A percentile compares a stretch with the other conserved stretches of the same genome.
Evolutionary conservation across 1,284 basidiomycete species (phyloP).

Genomic region (Trichosporon coremiiforme): DNA sequence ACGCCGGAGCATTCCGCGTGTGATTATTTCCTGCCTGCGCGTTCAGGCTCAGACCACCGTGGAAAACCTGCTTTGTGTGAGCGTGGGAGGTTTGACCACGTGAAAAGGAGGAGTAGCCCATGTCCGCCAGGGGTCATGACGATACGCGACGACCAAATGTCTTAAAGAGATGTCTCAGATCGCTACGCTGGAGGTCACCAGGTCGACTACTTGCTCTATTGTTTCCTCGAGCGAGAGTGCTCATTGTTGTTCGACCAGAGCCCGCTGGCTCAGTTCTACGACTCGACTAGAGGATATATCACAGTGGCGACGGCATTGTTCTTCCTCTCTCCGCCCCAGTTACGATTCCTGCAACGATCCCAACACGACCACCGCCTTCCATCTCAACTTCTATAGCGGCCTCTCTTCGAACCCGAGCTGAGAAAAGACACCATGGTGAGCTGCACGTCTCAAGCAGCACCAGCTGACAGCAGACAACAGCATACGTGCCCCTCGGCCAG

Average conservation of each 20-base stretch:
- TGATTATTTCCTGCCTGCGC: neutral
- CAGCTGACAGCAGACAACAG: neutral
- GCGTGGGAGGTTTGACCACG: neutral
- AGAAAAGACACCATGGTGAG: neutral
- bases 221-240: neutral
- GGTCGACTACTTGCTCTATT: neutral
- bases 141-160: neutral
- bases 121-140: constrained; percentile 3
- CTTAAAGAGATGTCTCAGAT: constrained; percentile 6
- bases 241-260: constrained; percentile 5
- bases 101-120: neutral
- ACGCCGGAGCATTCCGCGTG: neutral
- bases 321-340: neutral
- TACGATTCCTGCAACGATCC: neutral
- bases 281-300: neutral
- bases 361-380: neutral
- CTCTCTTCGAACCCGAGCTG: neutral
- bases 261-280: no score
- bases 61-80: neutral
- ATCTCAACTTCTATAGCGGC: neutral
- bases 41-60: no score
- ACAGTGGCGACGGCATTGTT: neutral
- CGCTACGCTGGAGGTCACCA: neutral
- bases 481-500: constrained; percentile 63
- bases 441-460: neutral